Evolutionary conservation across 1,284 basidiomycete genomes (phyloP).

Genomic region (Sporisorium reilianum): DNA sequence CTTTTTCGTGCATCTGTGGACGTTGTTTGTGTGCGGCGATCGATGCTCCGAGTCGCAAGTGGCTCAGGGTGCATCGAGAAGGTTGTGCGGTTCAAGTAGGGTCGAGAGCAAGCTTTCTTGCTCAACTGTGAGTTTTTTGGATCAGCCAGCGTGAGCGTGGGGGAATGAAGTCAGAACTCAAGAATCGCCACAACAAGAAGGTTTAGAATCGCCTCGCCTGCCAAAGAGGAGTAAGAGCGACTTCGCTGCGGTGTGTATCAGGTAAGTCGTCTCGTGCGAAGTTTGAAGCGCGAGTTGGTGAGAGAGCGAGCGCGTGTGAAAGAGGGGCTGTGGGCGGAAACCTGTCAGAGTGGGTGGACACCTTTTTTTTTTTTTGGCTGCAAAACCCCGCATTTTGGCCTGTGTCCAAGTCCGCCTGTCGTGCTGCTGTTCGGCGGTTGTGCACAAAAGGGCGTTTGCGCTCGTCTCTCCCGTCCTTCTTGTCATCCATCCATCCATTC

Average conservation of each 20-base stretch:
- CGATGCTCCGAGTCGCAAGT: neutral
- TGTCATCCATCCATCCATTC: neutral
- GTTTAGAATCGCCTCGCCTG: neutral
- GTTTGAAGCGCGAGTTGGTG: no score
- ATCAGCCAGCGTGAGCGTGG: no score
- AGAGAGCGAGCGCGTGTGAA: conserved; percentile 15
- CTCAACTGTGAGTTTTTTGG: neutral
- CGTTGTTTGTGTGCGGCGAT: neutral
- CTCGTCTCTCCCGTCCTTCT: no score
- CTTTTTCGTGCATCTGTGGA: neutral
- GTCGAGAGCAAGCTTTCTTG: no score
- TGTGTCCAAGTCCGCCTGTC: neutral
- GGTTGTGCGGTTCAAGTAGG: no score
- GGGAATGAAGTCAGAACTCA: neutral
- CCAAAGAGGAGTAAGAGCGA: neutral
- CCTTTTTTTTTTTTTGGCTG: neutral
- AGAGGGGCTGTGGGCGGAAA: neutral
- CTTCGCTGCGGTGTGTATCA: no score
- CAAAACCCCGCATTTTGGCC: conserved; percentile 6
- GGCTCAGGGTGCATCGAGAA: neutral
- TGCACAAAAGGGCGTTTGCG: no score
- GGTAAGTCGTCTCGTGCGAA: no score
- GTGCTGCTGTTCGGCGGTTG: neutral
- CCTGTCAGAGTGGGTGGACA: conserved; percentile 17
- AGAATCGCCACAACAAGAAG: conserved; percentile 5